Conservation (phyloP, 1,139 yeast species). For the Saccharomyces hybrid region DNA sequence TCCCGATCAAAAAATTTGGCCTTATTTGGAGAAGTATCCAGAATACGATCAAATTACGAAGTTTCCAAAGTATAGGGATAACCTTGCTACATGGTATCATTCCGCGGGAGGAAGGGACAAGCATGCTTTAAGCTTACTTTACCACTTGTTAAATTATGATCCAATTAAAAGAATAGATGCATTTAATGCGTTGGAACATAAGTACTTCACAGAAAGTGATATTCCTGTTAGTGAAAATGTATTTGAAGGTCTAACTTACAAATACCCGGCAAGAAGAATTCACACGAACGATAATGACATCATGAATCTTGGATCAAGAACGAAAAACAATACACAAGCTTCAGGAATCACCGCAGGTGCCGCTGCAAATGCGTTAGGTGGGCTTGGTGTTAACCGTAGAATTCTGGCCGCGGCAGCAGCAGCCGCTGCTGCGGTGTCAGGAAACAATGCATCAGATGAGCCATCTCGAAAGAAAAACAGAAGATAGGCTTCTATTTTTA, state of each 20-base stretch:
- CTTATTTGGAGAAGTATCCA: conserved; percentile 69
- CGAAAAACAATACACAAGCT: conserved; percentile 18
- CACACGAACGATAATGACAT: conserved; percentile 75
- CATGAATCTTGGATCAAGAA: conserved; percentile 25
- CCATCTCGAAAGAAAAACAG: conserved; percentile 23
- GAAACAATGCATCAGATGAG: conserved; percentile 18
- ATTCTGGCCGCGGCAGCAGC: conserved; percentile 33
- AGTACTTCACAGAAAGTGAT: conserved; percentile 50
- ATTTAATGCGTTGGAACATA: conserved; percentile 62
- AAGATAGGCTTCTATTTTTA: neutral
- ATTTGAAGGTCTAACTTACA: conserved; percentile 53
- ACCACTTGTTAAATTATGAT: conserved; percentile 66
- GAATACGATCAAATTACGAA: conserved; percentile 65
- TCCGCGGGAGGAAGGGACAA: conserved; percentile 67
- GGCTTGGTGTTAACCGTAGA: conserved; percentile 30
- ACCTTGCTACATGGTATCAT: conserved; percentile 76
- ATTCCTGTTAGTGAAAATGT: conserved; percentile 67
- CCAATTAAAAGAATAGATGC: conserved; percentile 79
- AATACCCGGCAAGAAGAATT: conserved; percentile 65
- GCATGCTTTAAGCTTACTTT: conserved; percentile 57
- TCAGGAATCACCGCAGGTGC: conserved; percentile 17
- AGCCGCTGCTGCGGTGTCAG: conserved; percentile 33
- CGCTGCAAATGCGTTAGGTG: conserved; percentile 24
- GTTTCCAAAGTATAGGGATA: conserved; percentile 58
- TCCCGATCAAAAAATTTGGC: conserved; percentile 73